Evolutionary conservation across 2,329 filamentous ascomycete species (phyloP).

Genomic region (Hypoxylon sp.): DNA sequence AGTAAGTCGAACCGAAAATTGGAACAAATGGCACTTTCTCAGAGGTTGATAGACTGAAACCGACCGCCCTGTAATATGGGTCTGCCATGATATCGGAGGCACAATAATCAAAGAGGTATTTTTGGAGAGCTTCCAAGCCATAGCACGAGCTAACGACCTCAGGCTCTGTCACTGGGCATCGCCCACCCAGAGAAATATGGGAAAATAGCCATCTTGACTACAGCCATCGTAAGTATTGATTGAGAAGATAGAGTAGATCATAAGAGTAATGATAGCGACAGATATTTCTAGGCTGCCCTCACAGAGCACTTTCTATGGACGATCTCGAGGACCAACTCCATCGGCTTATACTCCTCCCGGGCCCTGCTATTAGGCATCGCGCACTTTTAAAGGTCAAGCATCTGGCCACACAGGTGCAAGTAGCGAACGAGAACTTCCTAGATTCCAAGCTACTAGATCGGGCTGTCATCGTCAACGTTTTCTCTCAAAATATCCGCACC

Average conservation of each 20-base stretch:
- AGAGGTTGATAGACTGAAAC: conserved; percentile 14
- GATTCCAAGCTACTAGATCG: conserved; percentile 20
- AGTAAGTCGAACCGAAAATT: conserved; percentile 1
- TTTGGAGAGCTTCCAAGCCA: not conserved
- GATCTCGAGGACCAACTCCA: conserved; percentile 20
- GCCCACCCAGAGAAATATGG: conserved; percentile 4
- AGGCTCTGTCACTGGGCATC: conserved; percentile 19
- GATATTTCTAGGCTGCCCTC: conserved; percentile 26
- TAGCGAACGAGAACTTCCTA: conserved; percentile 6
- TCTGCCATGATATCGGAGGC: conserved; percentile 36
- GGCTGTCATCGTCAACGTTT: conserved; percentile 21
- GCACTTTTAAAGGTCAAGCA: conserved; percentile 7
- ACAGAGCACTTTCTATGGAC: not conserved
- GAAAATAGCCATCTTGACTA: conserved; percentile 21
- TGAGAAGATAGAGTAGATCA: no score
- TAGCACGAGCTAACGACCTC: not conserved
- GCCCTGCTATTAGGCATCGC: conserved; percentile 14
- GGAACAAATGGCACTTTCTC: not conserved
- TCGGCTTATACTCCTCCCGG: conserved; percentile 15
- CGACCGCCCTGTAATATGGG: conserved; percentile 37
- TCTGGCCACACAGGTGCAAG: conserved; percentile 21
- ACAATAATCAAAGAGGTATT: conserved; percentile 34
- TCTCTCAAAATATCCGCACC: not conserved
- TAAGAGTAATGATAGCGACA: not conserved
- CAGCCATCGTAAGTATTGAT: conserved; percentile 17